Evolutionary conservation across 306 rosid genomes (phyloP).

Genomic region (Cajanus cajan): DNA sequence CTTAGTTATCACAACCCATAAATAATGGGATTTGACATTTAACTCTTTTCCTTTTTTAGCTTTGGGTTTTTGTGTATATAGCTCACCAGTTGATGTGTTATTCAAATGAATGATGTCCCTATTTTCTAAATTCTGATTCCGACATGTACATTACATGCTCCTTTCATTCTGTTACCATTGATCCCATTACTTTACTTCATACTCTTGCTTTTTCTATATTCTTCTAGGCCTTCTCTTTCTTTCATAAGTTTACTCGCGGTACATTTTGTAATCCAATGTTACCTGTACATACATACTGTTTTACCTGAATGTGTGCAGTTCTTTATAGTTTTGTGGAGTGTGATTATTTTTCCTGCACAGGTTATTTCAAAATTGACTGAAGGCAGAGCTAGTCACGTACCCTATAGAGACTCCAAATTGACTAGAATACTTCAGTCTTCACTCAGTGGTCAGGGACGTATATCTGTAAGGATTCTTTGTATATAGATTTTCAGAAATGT

Average conservation of each 20-base stretch:
- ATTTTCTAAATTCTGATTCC: background rate
- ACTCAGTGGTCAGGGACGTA: constrained; percentile 95
- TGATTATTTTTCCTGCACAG: constrained; percentile 46
- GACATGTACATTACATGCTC: background rate
- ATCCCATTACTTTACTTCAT: background rate
- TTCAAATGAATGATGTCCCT: background rate
- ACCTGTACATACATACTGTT: background rate
- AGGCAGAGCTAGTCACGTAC: constrained; percentile 79
- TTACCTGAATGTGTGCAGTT: constrained; percentile 1
- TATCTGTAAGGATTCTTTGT: constrained; percentile 77
- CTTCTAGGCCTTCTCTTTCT: constrained; percentile 9
- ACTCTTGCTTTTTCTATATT: background rate
- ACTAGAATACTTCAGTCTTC: constrained; percentile 96
- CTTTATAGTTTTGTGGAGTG: background rate
- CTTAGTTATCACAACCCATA: background rate
- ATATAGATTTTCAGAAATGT: constrained; percentile 16
- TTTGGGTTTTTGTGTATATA: background rate
- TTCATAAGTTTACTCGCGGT: constrained; percentile 8
- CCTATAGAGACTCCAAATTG: constrained; percentile 94
- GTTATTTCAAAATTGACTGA: constrained; percentile 97
- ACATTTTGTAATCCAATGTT: constrained; percentile 10
- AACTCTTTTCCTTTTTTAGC: background rate
- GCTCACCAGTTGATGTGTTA: no score
- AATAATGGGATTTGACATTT: background rate
- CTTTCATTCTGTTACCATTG: background rate